phyloP scores from a whole-genome alignment of 2,329 filamentous ascomycete species.

The Verticillium zaregamsianum region DNA sequence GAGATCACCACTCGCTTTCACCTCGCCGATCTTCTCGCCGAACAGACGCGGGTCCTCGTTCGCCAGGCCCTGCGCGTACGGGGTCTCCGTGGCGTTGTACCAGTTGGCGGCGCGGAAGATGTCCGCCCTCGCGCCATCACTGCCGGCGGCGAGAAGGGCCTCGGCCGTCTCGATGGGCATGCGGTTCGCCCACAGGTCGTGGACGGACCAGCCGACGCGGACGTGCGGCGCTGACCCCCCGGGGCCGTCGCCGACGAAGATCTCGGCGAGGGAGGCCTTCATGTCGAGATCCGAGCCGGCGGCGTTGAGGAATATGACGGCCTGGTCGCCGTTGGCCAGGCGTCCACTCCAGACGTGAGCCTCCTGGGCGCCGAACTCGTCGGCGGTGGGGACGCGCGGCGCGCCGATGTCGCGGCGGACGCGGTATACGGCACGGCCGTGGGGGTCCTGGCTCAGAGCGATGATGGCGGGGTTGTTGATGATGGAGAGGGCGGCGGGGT shows the following conservation, averaged over 20 bases:
- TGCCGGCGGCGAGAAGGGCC: slow-evolving; percentile 8
- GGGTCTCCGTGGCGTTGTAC: slow-evolving; percentile 15
- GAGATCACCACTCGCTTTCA: slow-evolving; percentile 9
- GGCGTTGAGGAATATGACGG: slow-evolving; percentile 12
- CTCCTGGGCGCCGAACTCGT: slow-evolving; percentile 18
- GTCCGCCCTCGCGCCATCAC: neutral
- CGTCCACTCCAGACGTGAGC: slow-evolving; percentile 23
- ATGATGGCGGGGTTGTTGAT: slow-evolving; percentile 18
- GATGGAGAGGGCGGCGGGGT: slow-evolving; percentile 13
- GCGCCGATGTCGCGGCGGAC: slow-evolving; percentile 26
- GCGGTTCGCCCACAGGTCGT: slow-evolving; percentile 17
- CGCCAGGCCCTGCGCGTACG: slow-evolving; percentile 13
- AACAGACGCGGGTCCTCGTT: slow-evolving; percentile 15
- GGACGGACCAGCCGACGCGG: slow-evolving; percentile 12
- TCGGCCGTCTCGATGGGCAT: slow-evolving; percentile 12
- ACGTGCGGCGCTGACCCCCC: slow-evolving; percentile 16
- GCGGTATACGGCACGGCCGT: slow-evolving; percentile 21
- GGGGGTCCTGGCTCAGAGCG: slow-evolving; percentile 29
- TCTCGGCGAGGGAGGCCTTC: slow-evolving; percentile 13
- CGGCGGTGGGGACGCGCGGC: slow-evolving; percentile 20
- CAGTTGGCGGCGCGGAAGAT: slow-evolving; percentile 11
- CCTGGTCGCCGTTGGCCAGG: slow-evolving; percentile 15
- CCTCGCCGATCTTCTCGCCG: slow-evolving; percentile 13
- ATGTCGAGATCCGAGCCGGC: slow-evolving; percentile 11
- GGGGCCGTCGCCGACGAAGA: slow-evolving; percentile 16